phyloP scores from a whole-genome alignment of 306 rosid species.

The Glycine tomentella region DNA sequence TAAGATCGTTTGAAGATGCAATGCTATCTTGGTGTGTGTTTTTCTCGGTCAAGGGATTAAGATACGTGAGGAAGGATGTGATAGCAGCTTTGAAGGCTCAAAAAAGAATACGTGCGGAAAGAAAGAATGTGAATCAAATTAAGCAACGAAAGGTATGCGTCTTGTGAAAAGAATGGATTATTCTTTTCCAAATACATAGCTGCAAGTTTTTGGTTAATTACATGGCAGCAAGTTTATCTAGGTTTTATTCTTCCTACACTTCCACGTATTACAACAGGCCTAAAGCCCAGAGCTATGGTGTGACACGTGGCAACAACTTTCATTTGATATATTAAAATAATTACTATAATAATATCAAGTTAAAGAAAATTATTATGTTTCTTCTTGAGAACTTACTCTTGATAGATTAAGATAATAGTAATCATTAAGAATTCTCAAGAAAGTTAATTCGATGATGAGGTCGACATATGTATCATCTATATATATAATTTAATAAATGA shows the following conservation, averaged over 20 bases:
- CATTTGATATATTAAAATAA: too few relatives aligned
- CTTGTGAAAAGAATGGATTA: constrained; percentile 36
- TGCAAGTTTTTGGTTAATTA: too few relatives aligned
- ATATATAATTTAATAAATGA: too few relatives aligned
- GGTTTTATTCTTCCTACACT: constrained; percentile 2
- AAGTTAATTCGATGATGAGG: too few relatives aligned
- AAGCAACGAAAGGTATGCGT: constrained; percentile 51
- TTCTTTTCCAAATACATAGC: constrained; percentile 67
- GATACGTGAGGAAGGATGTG: constrained; percentile 14
- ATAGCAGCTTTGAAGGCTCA: not conserved
- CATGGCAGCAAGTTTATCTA: not conserved
- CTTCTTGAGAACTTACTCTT: too few relatives aligned
- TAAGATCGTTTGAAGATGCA: too few relatives aligned
- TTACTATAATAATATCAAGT: too few relatives aligned
- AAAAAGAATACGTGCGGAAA: constrained; percentile 66
- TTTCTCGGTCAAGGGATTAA: not conserved
- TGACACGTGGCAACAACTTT: not conserved
- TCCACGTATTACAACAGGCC: not conserved
- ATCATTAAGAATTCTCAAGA: too few relatives aligned
- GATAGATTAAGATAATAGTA: too few relatives aligned
- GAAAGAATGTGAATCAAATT: constrained; percentile 47
- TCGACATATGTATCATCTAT: too few relatives aligned
- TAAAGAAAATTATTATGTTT: too few relatives aligned
- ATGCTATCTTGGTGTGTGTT: too few relatives aligned
- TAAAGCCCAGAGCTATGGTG: not conserved